Percentiles rank a stretch among this genome's conserved stretches.
Evolutionary conservation across 176 grass and related monocot species (phyloP).

Genomic region (Elaeis guineensis): DNA sequence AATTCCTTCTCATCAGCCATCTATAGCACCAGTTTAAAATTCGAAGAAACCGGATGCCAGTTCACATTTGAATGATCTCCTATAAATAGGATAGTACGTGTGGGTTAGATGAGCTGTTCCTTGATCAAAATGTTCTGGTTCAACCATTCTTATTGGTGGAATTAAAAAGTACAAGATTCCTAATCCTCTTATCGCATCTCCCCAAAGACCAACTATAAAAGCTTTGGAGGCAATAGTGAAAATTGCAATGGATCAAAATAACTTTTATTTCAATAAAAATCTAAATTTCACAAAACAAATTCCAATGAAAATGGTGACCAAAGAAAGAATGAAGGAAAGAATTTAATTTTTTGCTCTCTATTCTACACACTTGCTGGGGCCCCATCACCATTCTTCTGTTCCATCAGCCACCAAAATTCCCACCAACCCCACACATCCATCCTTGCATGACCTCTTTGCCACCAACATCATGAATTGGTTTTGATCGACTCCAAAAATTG

Average conservation of each 20-base stretch:
- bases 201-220: too few relatives aligned
- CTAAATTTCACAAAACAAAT: constrained; percentile 45
- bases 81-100: constrained; percentile 33
- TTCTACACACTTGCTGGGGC: background rate
- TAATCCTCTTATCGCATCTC: too few relatives aligned
- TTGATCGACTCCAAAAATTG: constrained; percentile 93
- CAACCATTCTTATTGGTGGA: constrained; percentile 37
- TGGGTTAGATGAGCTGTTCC: constrained; percentile 79
- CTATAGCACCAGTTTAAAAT: background rate
- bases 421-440: background rate
- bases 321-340: constrained; percentile 60
- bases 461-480: constrained; percentile 44
- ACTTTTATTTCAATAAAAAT: constrained; percentile 55
- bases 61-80: background rate
- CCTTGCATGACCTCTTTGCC: too few relatives aligned
- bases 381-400: constrained; percentile 20
- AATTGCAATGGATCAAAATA: constrained; percentile 22
- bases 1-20: constrained; percentile 43
- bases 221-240: background rate
- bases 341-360: constrained; percentile 25
- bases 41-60: constrained; percentile 15
- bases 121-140: constrained; percentile 59
- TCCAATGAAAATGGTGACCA: constrained; percentile 16
- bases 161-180: too few relatives aligned
- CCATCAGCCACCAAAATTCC: constrained; percentile 3